phyloP scores from a whole-genome alignment of 1,284 basidiomycete genomes.

The Boletus sp. region DNA sequence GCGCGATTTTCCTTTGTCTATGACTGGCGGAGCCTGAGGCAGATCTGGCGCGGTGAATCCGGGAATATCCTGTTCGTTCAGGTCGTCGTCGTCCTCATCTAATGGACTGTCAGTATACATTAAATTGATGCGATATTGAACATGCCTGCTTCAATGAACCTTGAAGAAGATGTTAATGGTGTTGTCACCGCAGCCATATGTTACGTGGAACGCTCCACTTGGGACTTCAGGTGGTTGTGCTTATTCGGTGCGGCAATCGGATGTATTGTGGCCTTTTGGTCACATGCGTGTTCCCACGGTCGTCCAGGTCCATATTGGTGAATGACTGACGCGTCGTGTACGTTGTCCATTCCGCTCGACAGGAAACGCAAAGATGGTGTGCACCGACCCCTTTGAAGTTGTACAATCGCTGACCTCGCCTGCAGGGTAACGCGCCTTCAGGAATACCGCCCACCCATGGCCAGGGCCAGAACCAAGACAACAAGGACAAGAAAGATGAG shows the following conservation, averaged over 20 bases:
- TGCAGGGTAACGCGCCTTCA: conserved; percentile 78
- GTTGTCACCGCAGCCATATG: conserved; percentile 35
- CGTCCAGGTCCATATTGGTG: conserved; percentile 17
- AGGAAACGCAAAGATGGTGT: conserved; percentile 20
- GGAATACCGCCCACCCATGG: conserved; percentile 52
- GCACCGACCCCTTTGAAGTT: not conserved
- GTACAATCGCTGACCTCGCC: conserved; percentile 28
- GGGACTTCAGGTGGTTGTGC: not conserved
- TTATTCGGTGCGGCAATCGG: conserved; percentile 8
- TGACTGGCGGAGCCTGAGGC: conserved; percentile 32
- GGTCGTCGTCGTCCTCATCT: conserved; percentile 72
- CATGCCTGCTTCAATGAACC: conserved; percentile 71
- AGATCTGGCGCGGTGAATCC: conserved; percentile 65
- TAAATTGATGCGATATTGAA: not conserved
- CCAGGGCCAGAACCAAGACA: conserved; percentile 46
- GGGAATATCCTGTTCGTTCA: conserved; percentile 75
- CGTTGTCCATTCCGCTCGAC: conserved; percentile 2
- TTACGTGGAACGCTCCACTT: not conserved
- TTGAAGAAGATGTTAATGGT: conserved; percentile 61
- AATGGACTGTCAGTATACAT: conserved; percentile 5
- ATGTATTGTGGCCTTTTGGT: conserved; percentile 4
- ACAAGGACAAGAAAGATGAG: conserved; percentile 61
- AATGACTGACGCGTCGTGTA: conserved; percentile 57
- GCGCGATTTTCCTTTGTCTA: conserved; percentile 67
- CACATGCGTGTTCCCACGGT: conserved; percentile 25